Base-by-base conservation (phyloP, 495 filamentous ascomycete genomes). In the Neurospora sp. region DNA sequence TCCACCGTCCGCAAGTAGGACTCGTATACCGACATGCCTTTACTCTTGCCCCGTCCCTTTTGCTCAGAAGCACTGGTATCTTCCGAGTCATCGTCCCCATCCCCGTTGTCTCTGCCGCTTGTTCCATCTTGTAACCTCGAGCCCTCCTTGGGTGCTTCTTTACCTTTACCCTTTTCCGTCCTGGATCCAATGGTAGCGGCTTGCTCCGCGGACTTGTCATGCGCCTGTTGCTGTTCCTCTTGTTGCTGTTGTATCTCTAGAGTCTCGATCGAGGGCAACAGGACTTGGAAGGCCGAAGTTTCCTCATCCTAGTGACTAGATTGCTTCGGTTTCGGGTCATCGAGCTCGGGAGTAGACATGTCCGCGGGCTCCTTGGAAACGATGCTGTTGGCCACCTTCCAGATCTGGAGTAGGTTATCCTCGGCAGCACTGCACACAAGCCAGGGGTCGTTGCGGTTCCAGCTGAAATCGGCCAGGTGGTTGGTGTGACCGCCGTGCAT, bases 401-500 rank as follows among this genome's bases (percentile, higher is more conserved):
- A 98, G 75, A 97, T 91, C 82, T 98, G 94, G 46, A 99, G 87
- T 73, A 98, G 85, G 76, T 99, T 99, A 83, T 99, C 96, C 78
- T 99, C 96, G 2, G 96, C 95, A 12, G 95, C 94, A 69, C 92
- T 95, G 78, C 92, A 93, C 72, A 98, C 90, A 39, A 97, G 89
- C 96, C 96, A 99, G 14, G 94, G 94, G 77, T 97, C 92, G 77
- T 94, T 97, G 73, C 90, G 88, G 80, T 98, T 99, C 94, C 95
- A 99, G 84, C 91, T 94, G 77, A 99, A 98, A 82, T 99, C 96
- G 11, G 92, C 92, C 48, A 99, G 90, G 72, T 94, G 91, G 80
- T 97, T 97, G 18, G 95, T 99, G 83, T 98, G 96, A 31, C 96
- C 96, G 73, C 96, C 96, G 77, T 99, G 96, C 96, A 99, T 99